These are phyloP conservation scores for Fraxinus quadrangulata DNA, from an alignment of 257 asterid genomes.

Conservation along the genomic window DNA sequence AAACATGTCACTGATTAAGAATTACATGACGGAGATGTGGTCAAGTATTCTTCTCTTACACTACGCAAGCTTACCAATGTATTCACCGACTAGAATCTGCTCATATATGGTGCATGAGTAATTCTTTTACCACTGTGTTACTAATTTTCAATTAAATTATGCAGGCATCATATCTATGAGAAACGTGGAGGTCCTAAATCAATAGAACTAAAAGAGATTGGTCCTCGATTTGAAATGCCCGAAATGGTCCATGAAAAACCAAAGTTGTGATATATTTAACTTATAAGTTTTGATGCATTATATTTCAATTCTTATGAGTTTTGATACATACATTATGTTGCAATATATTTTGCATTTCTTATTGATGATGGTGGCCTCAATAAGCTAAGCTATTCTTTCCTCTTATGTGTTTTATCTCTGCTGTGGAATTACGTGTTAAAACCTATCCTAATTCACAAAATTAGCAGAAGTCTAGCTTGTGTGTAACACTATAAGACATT, in stretches of 20 bases:
- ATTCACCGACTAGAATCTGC: neutral
- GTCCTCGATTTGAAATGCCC: conserved; percentile 94
- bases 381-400: neutral
- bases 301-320: neutral
- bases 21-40: neutral
- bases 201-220: conserved; percentile 82
- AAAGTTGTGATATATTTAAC: neutral
- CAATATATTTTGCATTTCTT: neutral
- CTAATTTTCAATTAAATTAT: conserved; percentile 26
- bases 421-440: neutral
- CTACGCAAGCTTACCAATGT: neutral
- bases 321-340: neutral
- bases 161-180: conserved; percentile 90
- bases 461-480: neutral
- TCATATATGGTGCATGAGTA: neutral
- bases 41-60: neutral
- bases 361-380: neutral
- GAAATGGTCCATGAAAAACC: too few relatives aligned
- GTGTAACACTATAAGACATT: neutral
- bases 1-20: neutral
- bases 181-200: conserved; percentile 90
- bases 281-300: neutral
- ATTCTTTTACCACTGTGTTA: neutral
- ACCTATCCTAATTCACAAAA: neutral
- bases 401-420: neutral